Evolutionary conservation across 257 asterid genomes (phyloP).

Genomic region (Paraleonurus japonicus): DNA sequence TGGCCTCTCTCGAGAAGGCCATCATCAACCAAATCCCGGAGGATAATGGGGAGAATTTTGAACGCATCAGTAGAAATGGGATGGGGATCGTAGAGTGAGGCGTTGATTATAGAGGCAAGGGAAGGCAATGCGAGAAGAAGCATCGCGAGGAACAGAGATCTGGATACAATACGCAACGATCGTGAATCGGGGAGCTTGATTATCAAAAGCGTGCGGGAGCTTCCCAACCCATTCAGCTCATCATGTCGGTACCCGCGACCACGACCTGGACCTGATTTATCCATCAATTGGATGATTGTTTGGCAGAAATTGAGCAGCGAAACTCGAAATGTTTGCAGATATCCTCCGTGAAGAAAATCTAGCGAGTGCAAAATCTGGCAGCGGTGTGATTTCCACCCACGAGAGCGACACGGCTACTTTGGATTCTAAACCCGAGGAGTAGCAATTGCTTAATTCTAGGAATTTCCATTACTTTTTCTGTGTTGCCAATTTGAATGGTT

Average conservation of each 20-base stretch:
- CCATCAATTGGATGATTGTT: too few relatives aligned
- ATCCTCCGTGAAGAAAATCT: neutral
- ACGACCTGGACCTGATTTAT: constrained; percentile 29
- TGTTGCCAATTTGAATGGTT: neutral
- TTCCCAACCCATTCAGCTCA: neutral
- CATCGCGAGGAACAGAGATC: constrained; percentile 60
- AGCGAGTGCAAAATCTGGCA: constrained; percentile 80
- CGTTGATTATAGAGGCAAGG: constrained; percentile 37
- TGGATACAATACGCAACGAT: constrained; percentile 49
- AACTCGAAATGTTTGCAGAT: neutral
- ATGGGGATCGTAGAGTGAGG: constrained; percentile 25
- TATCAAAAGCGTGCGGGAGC: constrained; percentile 39
- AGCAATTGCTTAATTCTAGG: constrained; percentile 56
- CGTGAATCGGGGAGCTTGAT: constrained; percentile 60
- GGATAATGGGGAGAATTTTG: constrained; percentile 38
- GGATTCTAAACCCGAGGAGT: constrained; percentile 47
- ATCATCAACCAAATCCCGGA: constrained; percentile 66
- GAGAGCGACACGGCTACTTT: constrained; percentile 55
- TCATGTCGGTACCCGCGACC: constrained; percentile 16
- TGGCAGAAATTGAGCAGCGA: neutral
- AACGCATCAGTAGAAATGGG: constrained; percentile 20
- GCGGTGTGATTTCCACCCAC: constrained; percentile 93
- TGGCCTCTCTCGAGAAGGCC: constrained; percentile 67
- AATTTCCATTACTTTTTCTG: constrained; percentile 49
- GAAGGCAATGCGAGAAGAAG: constrained; percentile 43